Evolutionary conservation across 257 asterid species (phyloP).

Genomic region (Scutellaria baicalensis): DNA sequence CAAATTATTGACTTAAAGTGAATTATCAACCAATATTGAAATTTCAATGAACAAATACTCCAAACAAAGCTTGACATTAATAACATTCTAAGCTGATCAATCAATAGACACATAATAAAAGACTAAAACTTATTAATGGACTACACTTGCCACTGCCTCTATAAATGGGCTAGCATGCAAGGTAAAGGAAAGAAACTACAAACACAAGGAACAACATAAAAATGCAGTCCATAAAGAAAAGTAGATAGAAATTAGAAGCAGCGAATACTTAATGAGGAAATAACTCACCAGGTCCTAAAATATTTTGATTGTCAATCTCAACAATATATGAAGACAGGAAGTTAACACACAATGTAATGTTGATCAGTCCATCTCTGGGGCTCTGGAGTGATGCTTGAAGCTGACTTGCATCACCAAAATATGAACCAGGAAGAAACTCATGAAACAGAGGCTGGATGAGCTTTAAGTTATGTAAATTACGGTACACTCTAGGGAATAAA

Average conservation of each 20-base stretch:
- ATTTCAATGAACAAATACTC: not conserved
- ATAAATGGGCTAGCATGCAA: slow-evolving; percentile 1
- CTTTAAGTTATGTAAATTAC: slow-evolving; percentile 55
- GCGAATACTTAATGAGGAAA: slow-evolving; percentile 3
- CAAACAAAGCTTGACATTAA: not conserved
- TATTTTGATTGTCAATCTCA: slow-evolving; percentile 69
- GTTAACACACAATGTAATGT: slow-evolving; percentile 68
- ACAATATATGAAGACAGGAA: slow-evolving; percentile 78
- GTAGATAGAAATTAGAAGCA: not conserved
- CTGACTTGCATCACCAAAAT: slow-evolving; percentile 46
- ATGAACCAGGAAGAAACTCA: slow-evolving; percentile 88
- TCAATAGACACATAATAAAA: not conserved
- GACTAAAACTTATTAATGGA: not conserved
- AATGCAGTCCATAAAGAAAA: not conserved
- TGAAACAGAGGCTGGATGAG: slow-evolving; percentile 92
- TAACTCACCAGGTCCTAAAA: slow-evolving; percentile 85
- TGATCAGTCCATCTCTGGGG: slow-evolving; percentile 64
- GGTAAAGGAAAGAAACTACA: slow-evolving; percentile 4
- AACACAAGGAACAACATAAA: not conserved
- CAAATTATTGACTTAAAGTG: slow-evolving; percentile 18
- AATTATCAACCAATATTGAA: not conserved
- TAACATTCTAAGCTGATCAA: not conserved
- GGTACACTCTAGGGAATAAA: slow-evolving; percentile 73
- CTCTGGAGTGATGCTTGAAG: slow-evolving; percentile 66
- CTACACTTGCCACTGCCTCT: not conserved